These are phyloP conservation scores for Aspergillus cristatus DNA, from an alignment of 495 filamentous ascomycete genomes.

Conservation along the genomic window DNA sequence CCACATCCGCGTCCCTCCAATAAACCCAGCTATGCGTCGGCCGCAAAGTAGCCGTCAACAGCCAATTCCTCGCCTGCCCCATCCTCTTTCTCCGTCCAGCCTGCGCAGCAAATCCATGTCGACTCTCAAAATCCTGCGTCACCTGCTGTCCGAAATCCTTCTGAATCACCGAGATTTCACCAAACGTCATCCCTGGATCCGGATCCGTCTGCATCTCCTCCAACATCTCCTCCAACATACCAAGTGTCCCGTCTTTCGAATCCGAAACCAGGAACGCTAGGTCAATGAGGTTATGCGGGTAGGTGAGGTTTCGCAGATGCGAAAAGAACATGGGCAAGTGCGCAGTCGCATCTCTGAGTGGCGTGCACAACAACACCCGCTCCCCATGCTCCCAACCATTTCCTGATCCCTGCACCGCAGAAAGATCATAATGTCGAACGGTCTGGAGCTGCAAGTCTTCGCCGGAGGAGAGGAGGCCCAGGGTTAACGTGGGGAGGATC, in stretches of 20 bases:
- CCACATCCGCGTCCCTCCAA: slow-evolving; percentile 97
- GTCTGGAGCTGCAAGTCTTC: slow-evolving; percentile 81
- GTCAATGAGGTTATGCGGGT: slow-evolving; percentile 93
- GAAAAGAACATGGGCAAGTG: slow-evolving; percentile 98
- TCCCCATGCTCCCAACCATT: slow-evolving; percentile 93
- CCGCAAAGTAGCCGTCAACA: slow-evolving; percentile 84
- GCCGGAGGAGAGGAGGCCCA: slow-evolving; percentile 60
- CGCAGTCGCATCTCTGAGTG: slow-evolving; percentile 83
- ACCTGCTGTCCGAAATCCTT: slow-evolving; percentile 99
- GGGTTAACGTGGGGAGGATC: slow-evolving; percentile 50
- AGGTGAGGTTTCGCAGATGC: slow-evolving; percentile 92
- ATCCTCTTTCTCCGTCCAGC: slow-evolving; percentile 89
- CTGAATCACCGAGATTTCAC: slow-evolving; percentile 95
- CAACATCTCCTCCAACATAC: slow-evolving; percentile 61
- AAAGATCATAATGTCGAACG: slow-evolving; percentile 92
- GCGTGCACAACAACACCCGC: slow-evolving; percentile 89
- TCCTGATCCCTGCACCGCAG: slow-evolving; percentile 77
- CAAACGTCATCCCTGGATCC: slow-evolving; percentile 74
- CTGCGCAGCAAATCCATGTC: slow-evolving; percentile 96
- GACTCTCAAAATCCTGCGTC: slow-evolving; percentile 93
- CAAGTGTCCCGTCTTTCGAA: slow-evolving; percentile 86
- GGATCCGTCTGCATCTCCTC: slow-evolving; percentile 70
- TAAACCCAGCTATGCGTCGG: slow-evolving; percentile 99
- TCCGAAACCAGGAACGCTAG: slow-evolving; percentile 96
- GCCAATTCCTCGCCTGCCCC: slow-evolving; percentile 97